Percentiles rank a stretch among this genome's conserved stretches.
Evolutionary conservation across 2,329 filamentous ascomycete genomes (phyloP).

Genomic region (Plenodomus lindquistii): DNA sequence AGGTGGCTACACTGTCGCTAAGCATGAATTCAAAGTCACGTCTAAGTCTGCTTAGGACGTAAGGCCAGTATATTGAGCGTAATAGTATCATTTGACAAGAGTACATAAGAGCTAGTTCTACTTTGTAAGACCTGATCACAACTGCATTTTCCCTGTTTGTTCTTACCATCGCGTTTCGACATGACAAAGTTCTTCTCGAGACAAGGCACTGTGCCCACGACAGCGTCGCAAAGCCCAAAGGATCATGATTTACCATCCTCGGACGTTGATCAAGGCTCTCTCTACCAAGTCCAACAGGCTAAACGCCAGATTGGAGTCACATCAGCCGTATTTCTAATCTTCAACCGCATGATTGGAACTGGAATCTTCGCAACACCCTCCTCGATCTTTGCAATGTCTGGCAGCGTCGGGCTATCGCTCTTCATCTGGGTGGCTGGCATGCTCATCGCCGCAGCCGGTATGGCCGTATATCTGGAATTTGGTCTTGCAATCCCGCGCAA

Average conservation of each 20-base stretch:
- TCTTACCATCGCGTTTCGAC: neutral
- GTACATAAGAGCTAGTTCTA: neutral
- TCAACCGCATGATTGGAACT: slow-evolving; percentile 69
- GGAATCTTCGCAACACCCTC: slow-evolving; percentile 69
- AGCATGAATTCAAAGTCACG: neutral
- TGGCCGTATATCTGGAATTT: slow-evolving; percentile 68
- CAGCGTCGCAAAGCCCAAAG: slow-evolving; percentile 9
- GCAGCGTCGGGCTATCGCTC: slow-evolving; percentile 65
- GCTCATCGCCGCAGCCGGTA: slow-evolving; percentile 64
- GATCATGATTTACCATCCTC: slow-evolving; percentile 10
- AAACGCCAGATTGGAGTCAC: slow-evolving; percentile 36
- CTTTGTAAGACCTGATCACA: no score
- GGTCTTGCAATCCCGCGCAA: slow-evolving; percentile 67
- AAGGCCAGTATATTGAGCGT: neutral
- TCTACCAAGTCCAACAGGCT: slow-evolving; percentile 28
- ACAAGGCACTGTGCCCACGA: slow-evolving; percentile 6
- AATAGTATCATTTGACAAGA: neutral
- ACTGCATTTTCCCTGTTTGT: neutral
- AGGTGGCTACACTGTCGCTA: neutral
- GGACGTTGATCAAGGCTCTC: slow-evolving; percentile 27
- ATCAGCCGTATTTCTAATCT: slow-evolving; percentile 49
- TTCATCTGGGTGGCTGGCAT: slow-evolving; percentile 67
- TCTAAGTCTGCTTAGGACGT: neutral
- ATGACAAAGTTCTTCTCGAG: slow-evolving; percentile 22
- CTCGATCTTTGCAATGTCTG: slow-evolving; percentile 60